Evolutionary conservation across 2,329 filamentous ascomycete species (phyloP).

Genomic region (Juglanconis sp.): DNA sequence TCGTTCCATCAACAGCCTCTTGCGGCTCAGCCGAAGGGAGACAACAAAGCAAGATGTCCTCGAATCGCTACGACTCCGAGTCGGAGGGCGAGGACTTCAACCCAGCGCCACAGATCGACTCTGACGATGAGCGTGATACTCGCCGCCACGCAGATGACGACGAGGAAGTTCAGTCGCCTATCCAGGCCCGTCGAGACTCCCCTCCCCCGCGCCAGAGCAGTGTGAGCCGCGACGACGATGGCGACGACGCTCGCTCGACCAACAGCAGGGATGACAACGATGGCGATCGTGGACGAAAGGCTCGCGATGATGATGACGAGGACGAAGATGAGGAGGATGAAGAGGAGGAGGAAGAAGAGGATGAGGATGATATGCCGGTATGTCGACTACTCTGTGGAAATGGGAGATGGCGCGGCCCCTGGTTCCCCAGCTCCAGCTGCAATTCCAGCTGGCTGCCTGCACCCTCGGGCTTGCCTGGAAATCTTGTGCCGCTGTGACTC

Average conservation of each 20-base stretch:
- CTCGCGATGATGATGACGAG: constrained; percentile 33
- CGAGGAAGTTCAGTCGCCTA: constrained; percentile 24
- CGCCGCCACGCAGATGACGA: constrained; percentile 31
- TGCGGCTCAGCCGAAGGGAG: neutral
- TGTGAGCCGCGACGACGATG: constrained; percentile 25
- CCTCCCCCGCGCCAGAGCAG: constrained; percentile 13
- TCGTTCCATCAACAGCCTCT: neutral
- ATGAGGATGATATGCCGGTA: constrained; percentile 22
- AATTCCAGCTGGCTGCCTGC: neutral
- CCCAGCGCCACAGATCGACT: constrained; percentile 69
- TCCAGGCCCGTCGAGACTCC: constrained; percentile 24
- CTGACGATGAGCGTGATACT: constrained; percentile 59
- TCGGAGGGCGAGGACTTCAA: constrained; percentile 90
- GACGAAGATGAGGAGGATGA: constrained; percentile 45
- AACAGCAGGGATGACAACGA: constrained; percentile 7
- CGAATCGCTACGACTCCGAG: constrained; percentile 59
- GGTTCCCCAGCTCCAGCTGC: neutral
- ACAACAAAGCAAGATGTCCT: constrained; percentile 39
- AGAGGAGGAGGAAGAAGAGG: constrained; percentile 38
- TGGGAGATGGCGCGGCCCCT: too few species aligned
- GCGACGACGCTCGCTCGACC: constrained; percentile 19
- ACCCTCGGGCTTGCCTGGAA: too few species aligned
- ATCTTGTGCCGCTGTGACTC: neutral
- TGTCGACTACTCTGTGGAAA: neutral
- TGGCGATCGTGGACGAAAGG: constrained; percentile 21